Conservation (phyloP, 805 yeast species). For the Metschnikowia colocasiae region DNA sequence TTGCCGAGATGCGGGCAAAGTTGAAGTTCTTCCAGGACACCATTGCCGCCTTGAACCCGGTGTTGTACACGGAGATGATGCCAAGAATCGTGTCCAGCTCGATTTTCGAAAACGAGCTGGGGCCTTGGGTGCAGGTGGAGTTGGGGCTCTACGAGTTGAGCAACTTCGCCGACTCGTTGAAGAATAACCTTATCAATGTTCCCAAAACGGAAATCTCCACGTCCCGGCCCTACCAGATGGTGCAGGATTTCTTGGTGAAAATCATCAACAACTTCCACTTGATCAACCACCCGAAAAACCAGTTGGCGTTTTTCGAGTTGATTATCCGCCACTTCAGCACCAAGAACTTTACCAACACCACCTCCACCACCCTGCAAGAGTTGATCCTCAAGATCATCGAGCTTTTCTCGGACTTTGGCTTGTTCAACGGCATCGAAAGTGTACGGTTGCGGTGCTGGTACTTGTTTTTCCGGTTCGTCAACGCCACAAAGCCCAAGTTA, state of each 20-base stretch:
- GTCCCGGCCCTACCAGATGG: slow-evolving; percentile 60
- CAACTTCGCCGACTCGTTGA: slow-evolving; percentile 73
- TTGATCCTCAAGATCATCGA: slow-evolving; percentile 59
- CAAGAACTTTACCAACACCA: slow-evolving; percentile 37
- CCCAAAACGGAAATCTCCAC: slow-evolving; percentile 62
- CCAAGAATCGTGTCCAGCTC: slow-evolving; percentile 51
- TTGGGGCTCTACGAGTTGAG: slow-evolving; percentile 81
- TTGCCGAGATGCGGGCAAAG: slow-evolving; percentile 70
- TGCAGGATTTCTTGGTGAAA: slow-evolving; percentile 58
- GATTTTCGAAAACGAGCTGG: slow-evolving; percentile 13
- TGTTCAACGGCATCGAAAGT: slow-evolving; percentile 67
- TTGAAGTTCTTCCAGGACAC: slow-evolving; percentile 82
- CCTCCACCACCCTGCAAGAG: slow-evolving; percentile 43
- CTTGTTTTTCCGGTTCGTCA: slow-evolving; percentile 76
- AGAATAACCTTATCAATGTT: slow-evolving; percentile 70
- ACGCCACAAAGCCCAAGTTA: slow-evolving; percentile 61
- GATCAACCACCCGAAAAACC: slow-evolving; percentile 77
- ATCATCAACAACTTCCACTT: slow-evolving; percentile 38
- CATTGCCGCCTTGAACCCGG: slow-evolving; percentile 55
- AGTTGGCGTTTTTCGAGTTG: slow-evolving; percentile 77
- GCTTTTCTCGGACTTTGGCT: slow-evolving; percentile 76
- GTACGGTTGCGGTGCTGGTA: slow-evolving; percentile 90
- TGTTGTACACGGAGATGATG: slow-evolving; percentile 56
- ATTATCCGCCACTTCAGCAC: slow-evolving; percentile 71
- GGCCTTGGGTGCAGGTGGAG: slow-evolving; percentile 55